Evolutionary conservation across 192 early-diverging fungal genomes (phyloP).

Genomic region (Rhizophagus sp.): DNA sequence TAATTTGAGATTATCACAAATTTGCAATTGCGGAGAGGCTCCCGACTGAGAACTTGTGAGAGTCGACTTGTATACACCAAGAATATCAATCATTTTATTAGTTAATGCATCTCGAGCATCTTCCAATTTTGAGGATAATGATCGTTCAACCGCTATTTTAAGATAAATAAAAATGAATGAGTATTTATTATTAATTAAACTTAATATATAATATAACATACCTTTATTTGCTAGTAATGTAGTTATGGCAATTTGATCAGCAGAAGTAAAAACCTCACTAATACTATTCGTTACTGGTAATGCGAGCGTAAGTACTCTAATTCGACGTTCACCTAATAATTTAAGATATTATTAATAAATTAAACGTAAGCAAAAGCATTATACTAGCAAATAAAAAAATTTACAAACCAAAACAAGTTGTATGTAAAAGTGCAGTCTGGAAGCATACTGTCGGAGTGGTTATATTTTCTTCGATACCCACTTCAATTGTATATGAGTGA

Average conservation of each 20-base stretch:
- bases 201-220: constrained; percentile 7
- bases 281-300: constrained; percentile 84
- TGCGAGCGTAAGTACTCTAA: constrained; percentile 88
- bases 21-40: constrained; percentile 77
- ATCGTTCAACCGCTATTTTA: constrained; percentile 79
- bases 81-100: constrained; percentile 85
- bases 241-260: constrained; percentile 83
- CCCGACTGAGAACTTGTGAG: constrained; percentile 71
- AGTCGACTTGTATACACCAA: constrained; percentile 84
- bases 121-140: constrained; percentile 82
- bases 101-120: constrained; percentile 92
- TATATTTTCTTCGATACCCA: constrained; percentile 74
- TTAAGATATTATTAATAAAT: not conserved
- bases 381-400: constrained; percentile 1
- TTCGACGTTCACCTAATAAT: constrained; percentile 77
- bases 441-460: constrained; percentile 82
- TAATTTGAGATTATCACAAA: constrained; percentile 83
- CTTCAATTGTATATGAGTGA: constrained; percentile 86
- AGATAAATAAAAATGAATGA: constrained; percentile 7
- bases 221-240: constrained; percentile 85
- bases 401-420: constrained; percentile 67
- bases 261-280: constrained; percentile 77
- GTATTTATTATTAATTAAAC: not conserved
- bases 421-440: constrained; percentile 93
- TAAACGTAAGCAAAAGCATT: not conserved